Evolutionary conservation across 495 filamentous ascomycete genomes (phyloP).

Genomic region (Penicillium turbatum): DNA sequence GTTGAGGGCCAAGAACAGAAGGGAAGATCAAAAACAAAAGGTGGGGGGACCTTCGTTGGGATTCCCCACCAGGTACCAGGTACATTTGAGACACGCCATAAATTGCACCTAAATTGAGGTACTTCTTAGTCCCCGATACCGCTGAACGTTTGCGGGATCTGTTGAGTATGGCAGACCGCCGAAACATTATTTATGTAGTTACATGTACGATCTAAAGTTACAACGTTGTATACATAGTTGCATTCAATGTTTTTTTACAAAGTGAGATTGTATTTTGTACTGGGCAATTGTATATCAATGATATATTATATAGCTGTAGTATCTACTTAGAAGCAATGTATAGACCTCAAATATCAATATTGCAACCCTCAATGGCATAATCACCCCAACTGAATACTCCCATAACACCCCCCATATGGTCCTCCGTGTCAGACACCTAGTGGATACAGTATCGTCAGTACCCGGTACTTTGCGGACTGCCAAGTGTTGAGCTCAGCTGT

Average conservation of each 20-base stretch:
- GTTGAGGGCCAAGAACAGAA: conserved; percentile 17
- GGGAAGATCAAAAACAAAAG: background rate
- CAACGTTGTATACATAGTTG: no score
- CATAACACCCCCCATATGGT: background rate
- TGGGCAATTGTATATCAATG: no score
- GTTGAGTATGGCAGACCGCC: background rate
- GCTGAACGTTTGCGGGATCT: background rate
- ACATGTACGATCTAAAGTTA: no score
- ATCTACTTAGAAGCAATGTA: background rate
- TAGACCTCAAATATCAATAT: background rate
- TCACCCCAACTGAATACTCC: background rate
- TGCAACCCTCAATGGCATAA: background rate
- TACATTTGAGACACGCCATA: background rate
- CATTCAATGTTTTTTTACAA: no score
- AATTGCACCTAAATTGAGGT: background rate
- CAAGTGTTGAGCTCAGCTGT: conserved; percentile 27
- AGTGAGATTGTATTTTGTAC: no score
- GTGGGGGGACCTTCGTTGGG: conserved; percentile 8
- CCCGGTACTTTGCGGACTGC: conserved; percentile 29
- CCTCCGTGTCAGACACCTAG: background rate
- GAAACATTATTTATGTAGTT: no score
- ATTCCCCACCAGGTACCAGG: conserved; percentile 4
- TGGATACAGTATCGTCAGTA: conserved; percentile 19
- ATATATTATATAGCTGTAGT: no score
- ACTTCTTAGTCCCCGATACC: background rate